Conservation (phyloP, 306 rosid genomes). For the Trifolium dubium region DNA sequence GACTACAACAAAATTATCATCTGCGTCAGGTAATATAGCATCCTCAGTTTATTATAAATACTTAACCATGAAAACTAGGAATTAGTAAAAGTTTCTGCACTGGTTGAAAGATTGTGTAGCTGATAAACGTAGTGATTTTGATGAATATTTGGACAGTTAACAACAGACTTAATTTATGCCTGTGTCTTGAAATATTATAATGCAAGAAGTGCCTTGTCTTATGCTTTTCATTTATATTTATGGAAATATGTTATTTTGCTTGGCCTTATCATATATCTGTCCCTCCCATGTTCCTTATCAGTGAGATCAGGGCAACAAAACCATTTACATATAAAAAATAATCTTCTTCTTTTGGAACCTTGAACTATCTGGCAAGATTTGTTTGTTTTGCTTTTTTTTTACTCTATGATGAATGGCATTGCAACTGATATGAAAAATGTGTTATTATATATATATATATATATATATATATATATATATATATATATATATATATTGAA, state of each 20-base stretch:
- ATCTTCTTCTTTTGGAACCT: conserved; percentile 22
- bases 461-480: too few species aligned
- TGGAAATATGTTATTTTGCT: conserved; percentile 7
- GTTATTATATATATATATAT: conserved; percentile 35
- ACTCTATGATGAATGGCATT: conserved; percentile 7
- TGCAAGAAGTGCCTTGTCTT: neutral
- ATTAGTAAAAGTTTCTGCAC: conserved; percentile 19
- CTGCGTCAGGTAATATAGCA: conserved; percentile 69
- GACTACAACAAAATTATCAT: conserved; percentile 88
- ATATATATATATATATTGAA: too few species aligned
- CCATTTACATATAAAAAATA: neutral
- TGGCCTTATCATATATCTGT: neutral
- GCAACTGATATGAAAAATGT: conserved; percentile 27
- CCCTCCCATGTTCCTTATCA: conserved; percentile 6
- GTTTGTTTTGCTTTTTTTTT: neutral
- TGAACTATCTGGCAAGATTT: conserved; percentile 19
- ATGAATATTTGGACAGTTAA: conserved; percentile 17
- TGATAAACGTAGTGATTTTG: conserved; percentile 8
- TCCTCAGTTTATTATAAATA: conserved; percentile 15
- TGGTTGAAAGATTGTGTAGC: conserved; percentile 14
- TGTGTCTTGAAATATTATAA: conserved; percentile 14
- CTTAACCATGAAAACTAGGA: conserved; percentile 13
- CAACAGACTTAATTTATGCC: conserved; percentile 5
- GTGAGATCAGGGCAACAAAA: conserved; percentile 13
- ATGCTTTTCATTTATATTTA: conserved; percentile 13